These are phyloP conservation scores for Breviolum minutum DNA, from an alignment of 73 alveolate genomes.

Conservation along the genomic window DNA sequence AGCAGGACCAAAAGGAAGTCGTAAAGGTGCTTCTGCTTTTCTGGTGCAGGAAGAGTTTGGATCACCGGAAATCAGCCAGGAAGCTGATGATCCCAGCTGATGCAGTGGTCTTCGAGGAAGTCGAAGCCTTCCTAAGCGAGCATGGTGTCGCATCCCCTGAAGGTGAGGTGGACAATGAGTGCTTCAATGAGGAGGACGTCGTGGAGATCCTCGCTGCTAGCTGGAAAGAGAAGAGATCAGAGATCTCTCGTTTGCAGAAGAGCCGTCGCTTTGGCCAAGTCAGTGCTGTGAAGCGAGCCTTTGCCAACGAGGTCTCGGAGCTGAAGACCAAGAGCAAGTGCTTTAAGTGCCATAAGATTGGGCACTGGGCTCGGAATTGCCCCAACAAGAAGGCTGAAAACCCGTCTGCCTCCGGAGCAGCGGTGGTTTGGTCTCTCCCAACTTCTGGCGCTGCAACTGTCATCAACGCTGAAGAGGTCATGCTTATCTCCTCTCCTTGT, in stretches of 20 bases:
- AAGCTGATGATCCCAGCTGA: too few species aligned
- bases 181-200: slow-evolving; percentile 4
- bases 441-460: not conserved
- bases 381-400: not conserved
- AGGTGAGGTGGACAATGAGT: not conserved
- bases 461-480: not conserved
- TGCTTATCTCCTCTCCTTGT: slow-evolving; percentile 1
- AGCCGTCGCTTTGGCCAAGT: not conserved
- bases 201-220: slow-evolving; percentile 21
- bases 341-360: not conserved
- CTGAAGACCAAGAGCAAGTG: not conserved
- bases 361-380: slow-evolving; percentile 29
- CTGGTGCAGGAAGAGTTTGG: not conserved
- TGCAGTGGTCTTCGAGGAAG: not conserved
- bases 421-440: too few species aligned
- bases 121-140: slow-evolving; percentile 34
- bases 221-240: not conserved
- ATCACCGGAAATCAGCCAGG: too few species aligned
- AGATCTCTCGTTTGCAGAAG: slow-evolving; percentile 2
- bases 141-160: not conserved
- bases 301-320: not conserved
- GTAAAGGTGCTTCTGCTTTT: not conserved
- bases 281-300: not conserved
- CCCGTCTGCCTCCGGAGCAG: too few species aligned
- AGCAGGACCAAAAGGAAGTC: not conserved